phyloP scores from a whole-genome alignment of 306 rosid genomes.

The Vigna unguiculata region DNA sequence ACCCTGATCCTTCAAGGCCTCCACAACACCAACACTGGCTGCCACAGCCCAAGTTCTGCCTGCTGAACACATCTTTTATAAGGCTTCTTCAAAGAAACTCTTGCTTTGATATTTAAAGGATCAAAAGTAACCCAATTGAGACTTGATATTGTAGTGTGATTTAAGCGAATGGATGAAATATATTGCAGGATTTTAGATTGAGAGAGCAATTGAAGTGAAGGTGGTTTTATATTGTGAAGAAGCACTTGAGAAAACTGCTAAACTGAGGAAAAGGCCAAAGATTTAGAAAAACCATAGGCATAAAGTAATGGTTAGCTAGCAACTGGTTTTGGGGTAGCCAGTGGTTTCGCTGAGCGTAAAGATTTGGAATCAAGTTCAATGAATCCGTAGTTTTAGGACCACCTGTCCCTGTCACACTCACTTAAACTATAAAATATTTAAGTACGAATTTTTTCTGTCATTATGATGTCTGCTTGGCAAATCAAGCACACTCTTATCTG shows the following conservation, averaged over 20 bases:
- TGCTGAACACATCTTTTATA: slow-evolving; percentile 35
- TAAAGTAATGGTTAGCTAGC: neutral
- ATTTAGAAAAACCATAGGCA: slow-evolving; percentile 41
- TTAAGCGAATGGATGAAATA: neutral
- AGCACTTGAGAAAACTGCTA: slow-evolving; percentile 12
- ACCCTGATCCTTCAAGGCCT: slow-evolving; percentile 65
- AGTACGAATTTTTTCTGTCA: neutral
- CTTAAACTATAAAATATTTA: neutral
- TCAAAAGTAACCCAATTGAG: neutral
- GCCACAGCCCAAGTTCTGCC: slow-evolving; percentile 51
- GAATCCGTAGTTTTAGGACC: slow-evolving; percentile 33
- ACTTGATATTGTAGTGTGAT: neutral
- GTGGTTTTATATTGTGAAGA: neutral
- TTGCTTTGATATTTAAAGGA: neutral
- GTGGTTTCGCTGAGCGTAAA: slow-evolving; percentile 14
- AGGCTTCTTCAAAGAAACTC: neutral
- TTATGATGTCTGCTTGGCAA: neutral
- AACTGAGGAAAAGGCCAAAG: slow-evolving; percentile 33
- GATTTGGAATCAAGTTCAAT: slow-evolving; percentile 33
- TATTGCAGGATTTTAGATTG: slow-evolving; percentile 24
- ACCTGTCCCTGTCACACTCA: slow-evolving; percentile 28
- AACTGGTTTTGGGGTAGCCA: slow-evolving; percentile 41
- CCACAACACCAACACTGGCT: slow-evolving; percentile 52
- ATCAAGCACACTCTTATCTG: neutral
- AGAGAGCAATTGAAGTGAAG: slow-evolving; percentile 20